phyloP scores from a whole-genome alignment of 2,329 filamentous ascomycete species.

The Dothistroma septosporum region DNA sequence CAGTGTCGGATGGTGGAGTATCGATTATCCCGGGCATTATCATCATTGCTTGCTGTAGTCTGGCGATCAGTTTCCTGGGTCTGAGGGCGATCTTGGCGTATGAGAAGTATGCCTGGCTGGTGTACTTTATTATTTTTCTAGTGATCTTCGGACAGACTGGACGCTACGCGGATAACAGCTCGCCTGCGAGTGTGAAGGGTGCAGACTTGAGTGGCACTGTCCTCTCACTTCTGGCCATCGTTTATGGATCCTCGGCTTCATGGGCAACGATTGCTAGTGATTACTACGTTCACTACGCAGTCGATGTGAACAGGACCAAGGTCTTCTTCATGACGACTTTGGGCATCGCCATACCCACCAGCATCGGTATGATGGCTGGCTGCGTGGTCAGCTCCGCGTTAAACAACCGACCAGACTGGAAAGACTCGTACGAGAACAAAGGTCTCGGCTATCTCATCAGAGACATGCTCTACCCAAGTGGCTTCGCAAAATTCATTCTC shows the following conservation, averaged over 20 bases:
- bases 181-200: slow-evolving; percentile 29
- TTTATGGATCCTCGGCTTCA: slow-evolving; percentile 39
- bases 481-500: slow-evolving; percentile 49
- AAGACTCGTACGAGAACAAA: slow-evolving; percentile 39
- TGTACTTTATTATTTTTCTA: slow-evolving; percentile 46
- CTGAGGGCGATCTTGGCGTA: slow-evolving; percentile 45
- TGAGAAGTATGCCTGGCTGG: slow-evolving; percentile 49
- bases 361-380: slow-evolving; percentile 45
- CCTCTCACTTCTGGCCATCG: slow-evolving; percentile 33
- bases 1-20: slow-evolving; percentile 42
- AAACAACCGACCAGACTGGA: slow-evolving; percentile 41
- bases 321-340: slow-evolving; percentile 43
- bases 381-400: slow-evolving; percentile 34
- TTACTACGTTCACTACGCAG: slow-evolving; percentile 44
- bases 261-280: slow-evolving; percentile 43
- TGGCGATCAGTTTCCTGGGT: slow-evolving; percentile 39
- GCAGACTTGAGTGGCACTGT: slow-evolving; percentile 28
- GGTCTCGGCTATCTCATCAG: slow-evolving; percentile 48
- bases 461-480: slow-evolving; percentile 43
- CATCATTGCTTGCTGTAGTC: slow-evolving; percentile 39
- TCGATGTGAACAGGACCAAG: slow-evolving; percentile 37
- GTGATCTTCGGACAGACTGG: slow-evolving; percentile 48
- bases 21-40: slow-evolving; percentile 44
- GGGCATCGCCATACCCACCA: slow-evolving; percentile 41
- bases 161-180: slow-evolving; percentile 40